Conservation (phyloP, 225 moss, liverwort and hornwort genomes). For the Straminergon stramineum region DNA sequence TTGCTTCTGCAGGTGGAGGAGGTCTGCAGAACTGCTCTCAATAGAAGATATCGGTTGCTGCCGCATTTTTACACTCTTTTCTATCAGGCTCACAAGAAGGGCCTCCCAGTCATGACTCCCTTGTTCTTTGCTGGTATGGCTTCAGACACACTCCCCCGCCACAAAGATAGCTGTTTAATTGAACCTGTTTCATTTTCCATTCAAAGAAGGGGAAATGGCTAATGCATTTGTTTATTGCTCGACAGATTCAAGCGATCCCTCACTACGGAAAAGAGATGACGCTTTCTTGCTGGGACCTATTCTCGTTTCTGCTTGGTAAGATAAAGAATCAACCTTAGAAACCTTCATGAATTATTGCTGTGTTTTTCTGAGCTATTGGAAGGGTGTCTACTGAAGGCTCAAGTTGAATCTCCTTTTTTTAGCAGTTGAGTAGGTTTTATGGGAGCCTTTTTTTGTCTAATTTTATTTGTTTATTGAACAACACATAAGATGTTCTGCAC, state of each 20-base stretch:
- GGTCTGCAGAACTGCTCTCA: constrained; percentile 57
- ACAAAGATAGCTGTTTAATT: neutral
- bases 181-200: neutral
- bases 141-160: neutral
- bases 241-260: constrained; percentile 68
- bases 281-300: constrained; percentile 71
- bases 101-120: constrained; percentile 72
- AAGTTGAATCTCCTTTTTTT: neutral
- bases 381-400: neutral
- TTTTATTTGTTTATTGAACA: neutral
- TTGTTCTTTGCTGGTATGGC: constrained; percentile 77
- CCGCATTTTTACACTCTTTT: constrained; percentile 90
- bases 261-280: constrained; percentile 64
- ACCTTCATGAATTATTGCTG: neutral
- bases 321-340: neutral
- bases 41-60: constrained; percentile 70
- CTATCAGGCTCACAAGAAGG: constrained; percentile 58
- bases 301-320: constrained; percentile 73
- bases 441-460: neutral
- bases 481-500: neutral
- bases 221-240: neutral
- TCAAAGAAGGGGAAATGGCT: neutral
- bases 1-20: constrained; percentile 60
- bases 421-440: neutral
- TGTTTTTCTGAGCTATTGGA: neutral